Evolutionary conservation across 2,329 filamentous ascomycete genomes (phyloP).

Genomic region (Pestalotiopsis sp.): DNA sequence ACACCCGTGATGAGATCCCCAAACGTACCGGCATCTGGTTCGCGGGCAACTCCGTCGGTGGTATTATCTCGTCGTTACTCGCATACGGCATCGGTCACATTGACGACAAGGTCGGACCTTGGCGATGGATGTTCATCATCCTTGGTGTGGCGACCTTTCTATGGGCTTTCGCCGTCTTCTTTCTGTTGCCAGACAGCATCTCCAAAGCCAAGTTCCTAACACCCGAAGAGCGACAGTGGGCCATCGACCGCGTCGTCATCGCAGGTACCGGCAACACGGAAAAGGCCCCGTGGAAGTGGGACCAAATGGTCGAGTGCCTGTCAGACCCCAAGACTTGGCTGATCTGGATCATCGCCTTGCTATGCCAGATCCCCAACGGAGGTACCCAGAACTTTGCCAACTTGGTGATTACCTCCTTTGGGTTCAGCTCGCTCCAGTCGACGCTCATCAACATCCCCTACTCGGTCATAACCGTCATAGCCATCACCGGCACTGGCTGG

Average conservation of each 20-base stretch:
- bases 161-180: conserved; percentile 51
- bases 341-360: conserved; percentile 53
- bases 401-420: conserved; percentile 58
- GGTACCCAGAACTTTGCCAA: conserved; percentile 63
- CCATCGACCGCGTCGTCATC: conserved; percentile 47
- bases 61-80: conserved; percentile 50
- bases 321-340: conserved; percentile 64
- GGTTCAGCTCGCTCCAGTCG: conserved; percentile 56
- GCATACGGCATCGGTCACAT: conserved; percentile 62
- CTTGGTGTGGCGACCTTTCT: conserved; percentile 54
- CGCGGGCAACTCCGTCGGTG: conserved; percentile 51
- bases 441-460: conserved; percentile 63
- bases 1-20: conserved; percentile 59
- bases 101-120: conserved; percentile 46
- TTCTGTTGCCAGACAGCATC: conserved; percentile 55
- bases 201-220: conserved; percentile 61
- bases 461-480: conserved; percentile 50
- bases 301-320: conserved; percentile 56
- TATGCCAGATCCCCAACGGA: conserved; percentile 64
- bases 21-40: conserved; percentile 60
- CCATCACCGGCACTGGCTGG: conserved; percentile 53
- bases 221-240: conserved; percentile 51
- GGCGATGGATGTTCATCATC: conserved; percentile 62
- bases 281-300: conserved; percentile 49
- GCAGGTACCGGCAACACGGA: conserved; percentile 56